A percentile compares a stretch with the other conserved stretches of the same genome.
Evolutionary conservation across 2,329 filamentous ascomycete genomes (phyloP).

Genomic region (Ophiostoma sp.): DNA sequence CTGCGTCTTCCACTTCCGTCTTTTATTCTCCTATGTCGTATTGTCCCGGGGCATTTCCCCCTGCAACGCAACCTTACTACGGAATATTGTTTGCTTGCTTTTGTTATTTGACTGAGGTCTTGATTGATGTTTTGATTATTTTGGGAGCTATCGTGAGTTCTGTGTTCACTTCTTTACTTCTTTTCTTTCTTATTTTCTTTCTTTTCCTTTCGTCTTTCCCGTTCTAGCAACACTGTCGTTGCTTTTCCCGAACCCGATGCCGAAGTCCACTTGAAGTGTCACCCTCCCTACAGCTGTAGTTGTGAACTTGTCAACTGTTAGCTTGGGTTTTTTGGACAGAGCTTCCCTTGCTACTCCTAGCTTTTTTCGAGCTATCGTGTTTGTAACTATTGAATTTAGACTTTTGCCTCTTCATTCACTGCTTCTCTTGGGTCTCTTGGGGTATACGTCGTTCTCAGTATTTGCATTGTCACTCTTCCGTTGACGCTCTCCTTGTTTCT

Average conservation of each 20-base stretch:
- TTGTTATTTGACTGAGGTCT: not conserved
- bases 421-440: not conserved
- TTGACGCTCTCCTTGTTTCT: not conserved
- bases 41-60: not conserved
- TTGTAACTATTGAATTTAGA: not conserved
- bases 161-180: not conserved
- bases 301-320: not conserved
- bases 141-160: not conserved
- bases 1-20: not conserved
- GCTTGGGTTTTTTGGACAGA: not conserved
- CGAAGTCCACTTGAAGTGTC: not conserved
- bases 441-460: no score
- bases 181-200: not conserved
- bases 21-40: not conserved
- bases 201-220: not conserved
- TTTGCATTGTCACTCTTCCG: not conserved
- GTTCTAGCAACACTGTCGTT: not conserved
- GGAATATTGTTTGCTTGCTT: constrained; percentile 2
- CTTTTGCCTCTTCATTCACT: not conserved
- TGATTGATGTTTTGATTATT: not conserved
- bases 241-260: not conserved
- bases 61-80: not conserved
- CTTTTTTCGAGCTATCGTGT: not conserved
- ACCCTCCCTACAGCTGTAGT: not conserved
- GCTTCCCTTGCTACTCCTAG: not conserved